Evolutionary conservation across 1,284 basidiomycete species (phyloP).

Genomic region (Leccinum angustisporum): DNA sequence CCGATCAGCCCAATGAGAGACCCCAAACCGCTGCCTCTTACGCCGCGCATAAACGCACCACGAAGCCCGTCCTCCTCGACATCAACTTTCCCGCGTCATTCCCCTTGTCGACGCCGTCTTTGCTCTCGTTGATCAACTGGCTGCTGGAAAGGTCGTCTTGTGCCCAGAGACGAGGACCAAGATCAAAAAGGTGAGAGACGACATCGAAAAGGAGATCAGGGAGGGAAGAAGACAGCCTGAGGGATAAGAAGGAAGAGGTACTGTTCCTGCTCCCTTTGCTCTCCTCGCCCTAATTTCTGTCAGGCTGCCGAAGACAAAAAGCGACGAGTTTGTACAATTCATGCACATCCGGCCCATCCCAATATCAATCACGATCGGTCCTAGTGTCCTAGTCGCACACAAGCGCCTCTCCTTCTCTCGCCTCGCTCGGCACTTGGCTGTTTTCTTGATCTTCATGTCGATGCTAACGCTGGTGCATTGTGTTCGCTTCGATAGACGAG

Average conservation of each 20-base stretch:
- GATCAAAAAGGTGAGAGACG: slow-evolving; percentile 69
- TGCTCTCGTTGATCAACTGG: slow-evolving; percentile 69
- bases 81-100: slow-evolving; percentile 54
- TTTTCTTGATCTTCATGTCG: too few species aligned
- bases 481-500: too few species aligned
- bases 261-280: slow-evolving; percentile 6
- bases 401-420: slow-evolving; percentile 20
- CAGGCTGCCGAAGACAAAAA: slow-evolving; percentile 65
- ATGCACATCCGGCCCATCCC: slow-evolving; percentile 22
- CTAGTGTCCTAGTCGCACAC: slow-evolving; percentile 17
- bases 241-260: slow-evolving; percentile 72
- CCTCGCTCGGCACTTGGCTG: slow-evolving; percentile 21
- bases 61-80: slow-evolving; percentile 73
- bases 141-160: slow-evolving; percentile 49
- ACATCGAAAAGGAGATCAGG: slow-evolving; percentile 64
- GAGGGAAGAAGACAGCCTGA: slow-evolving; percentile 55
- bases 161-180: slow-evolving; percentile 81
- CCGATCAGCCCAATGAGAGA: slow-evolving; percentile 78
- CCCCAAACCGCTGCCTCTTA: slow-evolving; percentile 46
- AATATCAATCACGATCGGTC: slow-evolving; percentile 18
- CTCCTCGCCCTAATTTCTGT: slow-evolving; percentile 5
- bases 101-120: slow-evolving; percentile 69
- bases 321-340: slow-evolving; percentile 24
- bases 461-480: too few species aligned
- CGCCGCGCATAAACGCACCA: slow-evolving; percentile 34